phyloP scores from a whole-genome alignment of 139 green algal genomes.

The Picochlorum costavermella region DNA sequence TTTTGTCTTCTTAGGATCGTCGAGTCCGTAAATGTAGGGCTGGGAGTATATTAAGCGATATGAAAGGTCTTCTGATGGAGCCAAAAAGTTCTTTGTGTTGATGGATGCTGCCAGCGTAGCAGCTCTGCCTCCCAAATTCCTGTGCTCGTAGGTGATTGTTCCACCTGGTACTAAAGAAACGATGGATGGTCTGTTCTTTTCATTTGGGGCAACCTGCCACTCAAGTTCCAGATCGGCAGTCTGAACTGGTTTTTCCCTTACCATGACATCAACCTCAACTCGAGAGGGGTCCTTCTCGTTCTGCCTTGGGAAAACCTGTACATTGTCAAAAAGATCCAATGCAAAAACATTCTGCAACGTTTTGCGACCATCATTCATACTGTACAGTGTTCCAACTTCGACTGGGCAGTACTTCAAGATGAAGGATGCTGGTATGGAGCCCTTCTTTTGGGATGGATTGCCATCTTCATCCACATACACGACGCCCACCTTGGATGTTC shows the following conservation, averaged over 20 bases:
- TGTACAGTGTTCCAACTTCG: constrained; percentile 59
- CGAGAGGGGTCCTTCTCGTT: constrained; percentile 41
- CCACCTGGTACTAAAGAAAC: constrained; percentile 36
- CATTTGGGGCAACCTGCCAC: constrained; percentile 57
- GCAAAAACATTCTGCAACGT: constrained; percentile 68
- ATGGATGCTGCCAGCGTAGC: constrained; percentile 49
- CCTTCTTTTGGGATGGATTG: constrained; percentile 28
- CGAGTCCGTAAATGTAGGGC: constrained; percentile 51
- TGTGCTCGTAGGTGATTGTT: constrained; percentile 55
- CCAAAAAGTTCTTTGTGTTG: constrained; percentile 61
- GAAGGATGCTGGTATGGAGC: constrained; percentile 27
- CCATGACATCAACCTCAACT: constrained; percentile 68
- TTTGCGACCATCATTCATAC: constrained; percentile 56
- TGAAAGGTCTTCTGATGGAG: constrained; percentile 61
- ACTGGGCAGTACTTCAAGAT: constrained; percentile 54
- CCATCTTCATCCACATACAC: constrained; percentile 57
- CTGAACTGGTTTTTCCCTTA: constrained; percentile 55
- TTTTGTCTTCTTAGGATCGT: constrained; percentile 43
- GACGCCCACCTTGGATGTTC: constrained; percentile 22
- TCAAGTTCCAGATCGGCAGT: constrained; percentile 52
- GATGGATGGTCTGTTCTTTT: constrained; percentile 45
- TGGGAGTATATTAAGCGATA: constrained; percentile 57
- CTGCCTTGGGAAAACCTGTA: constrained; percentile 57
- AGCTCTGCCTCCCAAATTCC: constrained; percentile 53
- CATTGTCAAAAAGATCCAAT: constrained; percentile 71